Evolutionary conservation across 2,329 filamentous ascomycete genomes (phyloP).

Genomic region (Diplodia corticola): DNA sequence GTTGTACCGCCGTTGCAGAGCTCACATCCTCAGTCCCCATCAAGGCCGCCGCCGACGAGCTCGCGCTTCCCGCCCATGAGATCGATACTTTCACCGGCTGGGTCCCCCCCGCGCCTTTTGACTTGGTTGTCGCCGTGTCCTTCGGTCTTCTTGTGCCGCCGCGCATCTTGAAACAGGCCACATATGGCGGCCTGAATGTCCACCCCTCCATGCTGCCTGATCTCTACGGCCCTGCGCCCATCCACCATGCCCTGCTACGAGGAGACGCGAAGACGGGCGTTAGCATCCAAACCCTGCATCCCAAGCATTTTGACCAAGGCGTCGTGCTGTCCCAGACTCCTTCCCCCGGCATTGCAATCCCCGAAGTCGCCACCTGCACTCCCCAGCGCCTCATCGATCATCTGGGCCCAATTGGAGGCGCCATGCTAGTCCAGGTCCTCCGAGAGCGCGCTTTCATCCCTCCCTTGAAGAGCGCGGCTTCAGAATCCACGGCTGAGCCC

Average conservation of each 20-base stretch:
- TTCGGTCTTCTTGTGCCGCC: constrained; percentile 88
- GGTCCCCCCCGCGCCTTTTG: constrained; percentile 56
- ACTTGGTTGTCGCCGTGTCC: constrained; percentile 88
- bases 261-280: constrained; percentile 66
- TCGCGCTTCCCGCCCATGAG: constrained; percentile 69
- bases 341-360: constrained; percentile 55
- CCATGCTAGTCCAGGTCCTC: constrained; percentile 69
- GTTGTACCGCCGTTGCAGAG: constrained; percentile 14
- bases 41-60: constrained; percentile 58
- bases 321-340: constrained; percentile 67
- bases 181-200: constrained; percentile 87
- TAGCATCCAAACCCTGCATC: constrained; percentile 83
- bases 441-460: constrained; percentile 64
- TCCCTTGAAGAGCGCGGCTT: constrained; percentile 50
- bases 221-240: constrained; percentile 80
- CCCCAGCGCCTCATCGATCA: constrained; percentile 53
- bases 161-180: constrained; percentile 66
- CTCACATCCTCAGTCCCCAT: constrained; percentile 64
- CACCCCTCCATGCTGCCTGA: constrained; percentile 90
- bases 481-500: constrained; percentile 29
- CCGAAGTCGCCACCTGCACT: constrained; percentile 49
- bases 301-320: constrained; percentile 75
- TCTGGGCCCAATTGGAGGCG: constrained; percentile 65
- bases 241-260: constrained; percentile 78
- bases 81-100: constrained; percentile 81